phyloP scores from a whole-genome alignment of 2,329 filamentous ascomycete genomes.

The Epichloe sp. region DNA sequence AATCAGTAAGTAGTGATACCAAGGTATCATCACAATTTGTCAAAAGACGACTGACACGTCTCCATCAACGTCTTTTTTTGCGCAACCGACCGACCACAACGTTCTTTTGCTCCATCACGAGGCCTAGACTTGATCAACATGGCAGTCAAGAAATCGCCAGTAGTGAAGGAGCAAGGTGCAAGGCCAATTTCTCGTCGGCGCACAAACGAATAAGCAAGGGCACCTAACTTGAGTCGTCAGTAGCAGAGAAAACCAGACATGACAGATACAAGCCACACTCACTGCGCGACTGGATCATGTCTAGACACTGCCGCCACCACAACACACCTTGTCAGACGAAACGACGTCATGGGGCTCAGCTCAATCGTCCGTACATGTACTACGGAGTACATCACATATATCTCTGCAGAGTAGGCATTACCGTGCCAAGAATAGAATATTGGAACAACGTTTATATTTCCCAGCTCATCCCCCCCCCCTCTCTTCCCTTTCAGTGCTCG shows the following conservation, averaged over 20 bases:
- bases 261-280: neutral
- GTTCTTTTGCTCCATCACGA: neutral
- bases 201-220: too few relatives aligned
- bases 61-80: neutral
- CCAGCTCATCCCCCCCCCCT: neutral
- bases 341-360: neutral
- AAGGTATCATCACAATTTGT: too few relatives aligned
- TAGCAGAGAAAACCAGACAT: neutral
- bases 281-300: neutral
- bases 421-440: neutral
- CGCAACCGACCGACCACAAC: neutral
- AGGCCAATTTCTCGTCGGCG: too few relatives aligned
- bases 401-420: too few relatives aligned
- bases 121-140: too few relatives aligned
- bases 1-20: too few relatives aligned
- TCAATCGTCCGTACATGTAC: neutral
- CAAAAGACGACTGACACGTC: too few relatives aligned
- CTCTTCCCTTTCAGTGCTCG: too few relatives aligned
- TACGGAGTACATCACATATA: neutral
- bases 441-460: neutral
- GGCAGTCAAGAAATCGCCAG: too few relatives aligned
- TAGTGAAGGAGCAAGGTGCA: too few relatives aligned
- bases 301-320: neutral
- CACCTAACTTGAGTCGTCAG: too few relatives aligned
- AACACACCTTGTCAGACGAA: neutral